Percentiles rank a stretch among this genome's conserved stretches.
Evolutionary conservation across 2,329 filamentous ascomycete species (phyloP).

Genomic region (Cladorrhinum sp.): DNA sequence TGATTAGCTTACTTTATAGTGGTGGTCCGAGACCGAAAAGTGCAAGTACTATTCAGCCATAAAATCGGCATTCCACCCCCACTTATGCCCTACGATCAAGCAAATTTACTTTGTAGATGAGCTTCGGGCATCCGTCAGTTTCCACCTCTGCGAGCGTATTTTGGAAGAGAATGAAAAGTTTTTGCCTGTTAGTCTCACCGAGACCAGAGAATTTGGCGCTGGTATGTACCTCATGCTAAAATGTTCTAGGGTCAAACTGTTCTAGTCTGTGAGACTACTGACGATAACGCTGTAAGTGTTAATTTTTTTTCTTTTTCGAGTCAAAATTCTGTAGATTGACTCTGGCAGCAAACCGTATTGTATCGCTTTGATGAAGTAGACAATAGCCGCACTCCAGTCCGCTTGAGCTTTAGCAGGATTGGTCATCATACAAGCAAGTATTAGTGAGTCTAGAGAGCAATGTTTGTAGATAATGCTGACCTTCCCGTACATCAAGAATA

Average conservation of each 20-base stretch:
- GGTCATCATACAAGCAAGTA: background rate
- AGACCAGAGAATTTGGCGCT: too few relatives aligned
- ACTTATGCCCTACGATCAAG: background rate
- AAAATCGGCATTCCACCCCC: background rate
- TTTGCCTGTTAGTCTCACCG: background rate
- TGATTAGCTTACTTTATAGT: background rate
- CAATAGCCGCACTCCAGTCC: background rate
- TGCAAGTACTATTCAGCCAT: background rate
- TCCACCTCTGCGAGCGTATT: background rate
- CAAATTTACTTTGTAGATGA: background rate
- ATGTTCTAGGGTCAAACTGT: background rate
- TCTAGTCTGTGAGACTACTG: background rate
- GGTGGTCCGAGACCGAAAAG: background rate
- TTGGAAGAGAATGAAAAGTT: background rate
- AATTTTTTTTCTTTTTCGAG: background rate
- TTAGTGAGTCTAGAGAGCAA: too few relatives aligned
- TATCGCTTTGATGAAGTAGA: background rate
- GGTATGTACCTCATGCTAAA: too few relatives aligned
- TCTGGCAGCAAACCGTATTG: background rate
- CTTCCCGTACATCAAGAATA: background rate
- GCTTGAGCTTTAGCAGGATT: background rate
- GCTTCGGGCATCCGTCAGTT: background rate
- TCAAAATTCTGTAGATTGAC: background rate
- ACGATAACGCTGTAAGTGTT: background rate
- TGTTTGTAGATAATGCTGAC: too few relatives aligned